These are phyloP conservation scores for Barnettozyma sucrosica DNA, from an alignment of 805 yeast genomes.

Conservation along the genomic window DNA sequence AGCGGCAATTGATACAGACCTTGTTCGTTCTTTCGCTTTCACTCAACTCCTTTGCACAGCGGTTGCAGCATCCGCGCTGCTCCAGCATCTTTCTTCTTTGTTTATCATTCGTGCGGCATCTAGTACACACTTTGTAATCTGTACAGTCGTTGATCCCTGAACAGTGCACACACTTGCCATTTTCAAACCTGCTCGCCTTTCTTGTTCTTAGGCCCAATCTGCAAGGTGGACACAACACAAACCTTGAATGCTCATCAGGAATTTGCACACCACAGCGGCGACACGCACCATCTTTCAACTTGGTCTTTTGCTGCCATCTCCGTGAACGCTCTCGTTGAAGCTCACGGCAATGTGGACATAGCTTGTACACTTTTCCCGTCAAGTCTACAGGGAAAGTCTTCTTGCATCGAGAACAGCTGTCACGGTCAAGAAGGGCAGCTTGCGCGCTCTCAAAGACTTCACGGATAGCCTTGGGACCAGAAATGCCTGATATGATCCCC, in stretches of 20 bases:
- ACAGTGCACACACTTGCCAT: slow-evolving; percentile 66
- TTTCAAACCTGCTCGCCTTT: slow-evolving; percentile 53
- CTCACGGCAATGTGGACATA: slow-evolving; percentile 61
- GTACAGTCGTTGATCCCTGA: slow-evolving; percentile 48
- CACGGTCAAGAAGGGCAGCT: slow-evolving; percentile 6
- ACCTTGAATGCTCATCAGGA: slow-evolving; percentile 44
- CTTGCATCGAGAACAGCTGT: slow-evolving; percentile 51
- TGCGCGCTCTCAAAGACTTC: slow-evolving; percentile 3
- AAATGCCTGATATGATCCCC: slow-evolving; percentile 19
- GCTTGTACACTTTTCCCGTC: slow-evolving; percentile 37
- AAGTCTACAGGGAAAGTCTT: slow-evolving; percentile 45
- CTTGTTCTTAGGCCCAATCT: slow-evolving; percentile 47
- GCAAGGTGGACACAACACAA: slow-evolving; percentile 56
- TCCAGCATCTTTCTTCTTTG: slow-evolving; percentile 51
- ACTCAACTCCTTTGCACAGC: slow-evolving; percentile 50
- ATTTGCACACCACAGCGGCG: slow-evolving; percentile 56
- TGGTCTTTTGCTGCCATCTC: slow-evolving; percentile 60
- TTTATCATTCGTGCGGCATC: slow-evolving; percentile 60
- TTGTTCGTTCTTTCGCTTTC: slow-evolving; percentile 44
- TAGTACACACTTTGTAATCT: slow-evolving; percentile 55
- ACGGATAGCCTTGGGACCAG: slow-evolving; percentile 17
- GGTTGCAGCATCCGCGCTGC: slow-evolving; percentile 52
- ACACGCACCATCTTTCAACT: slow-evolving; percentile 37
- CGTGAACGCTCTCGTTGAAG: slow-evolving; percentile 56
- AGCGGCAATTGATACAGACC: slow-evolving; percentile 49